Evolutionary conservation across 2,329 filamentous ascomycete genomes (phyloP).

Genomic region (Paracoccidioides brasiliensis): DNA sequence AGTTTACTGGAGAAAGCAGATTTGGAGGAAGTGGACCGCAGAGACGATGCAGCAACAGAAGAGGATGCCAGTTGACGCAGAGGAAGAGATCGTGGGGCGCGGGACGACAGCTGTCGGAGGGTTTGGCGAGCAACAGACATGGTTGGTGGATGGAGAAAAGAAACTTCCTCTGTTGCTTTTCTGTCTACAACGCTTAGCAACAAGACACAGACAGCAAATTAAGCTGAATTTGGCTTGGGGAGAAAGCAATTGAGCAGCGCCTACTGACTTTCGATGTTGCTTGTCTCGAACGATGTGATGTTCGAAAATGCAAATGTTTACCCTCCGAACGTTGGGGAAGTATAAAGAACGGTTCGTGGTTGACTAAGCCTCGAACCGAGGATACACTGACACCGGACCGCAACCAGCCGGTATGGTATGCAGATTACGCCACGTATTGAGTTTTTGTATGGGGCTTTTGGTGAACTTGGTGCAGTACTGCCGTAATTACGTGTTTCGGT

Average conservation of each 20-base stretch:
- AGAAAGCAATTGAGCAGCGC: background rate
- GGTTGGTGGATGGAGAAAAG: constrained; percentile 3
- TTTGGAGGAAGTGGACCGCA: constrained; percentile 20
- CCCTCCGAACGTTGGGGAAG: too few relatives aligned
- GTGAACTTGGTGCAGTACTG: background rate
- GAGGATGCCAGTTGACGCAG: constrained; percentile 33
- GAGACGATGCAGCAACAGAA: constrained; percentile 21
- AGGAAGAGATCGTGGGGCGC: constrained; percentile 29
- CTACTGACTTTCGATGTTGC: background rate
- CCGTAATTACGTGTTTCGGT: background rate
- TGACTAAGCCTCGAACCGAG: background rate
- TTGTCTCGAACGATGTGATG: background rate
- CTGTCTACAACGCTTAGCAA: constrained; percentile 1
- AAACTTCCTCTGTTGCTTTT: background rate
- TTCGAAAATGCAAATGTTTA: too few relatives aligned
- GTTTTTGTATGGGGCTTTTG: background rate
- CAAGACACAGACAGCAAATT: background rate
- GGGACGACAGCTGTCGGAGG: constrained; percentile 30
- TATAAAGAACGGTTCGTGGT: background rate
- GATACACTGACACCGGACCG: background rate
- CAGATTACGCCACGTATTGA: background rate
- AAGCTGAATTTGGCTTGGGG: background rate
- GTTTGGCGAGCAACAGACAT: constrained; percentile 31
- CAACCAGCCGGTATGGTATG: background rate
- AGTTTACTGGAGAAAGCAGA: constrained; percentile 15